Percentiles rank a stretch among this genome's conserved stretches.
phyloP scores from a whole-genome alignment of 2,329 filamentous ascomycete genomes.

The Trichoderma citrinoviride region DNA sequence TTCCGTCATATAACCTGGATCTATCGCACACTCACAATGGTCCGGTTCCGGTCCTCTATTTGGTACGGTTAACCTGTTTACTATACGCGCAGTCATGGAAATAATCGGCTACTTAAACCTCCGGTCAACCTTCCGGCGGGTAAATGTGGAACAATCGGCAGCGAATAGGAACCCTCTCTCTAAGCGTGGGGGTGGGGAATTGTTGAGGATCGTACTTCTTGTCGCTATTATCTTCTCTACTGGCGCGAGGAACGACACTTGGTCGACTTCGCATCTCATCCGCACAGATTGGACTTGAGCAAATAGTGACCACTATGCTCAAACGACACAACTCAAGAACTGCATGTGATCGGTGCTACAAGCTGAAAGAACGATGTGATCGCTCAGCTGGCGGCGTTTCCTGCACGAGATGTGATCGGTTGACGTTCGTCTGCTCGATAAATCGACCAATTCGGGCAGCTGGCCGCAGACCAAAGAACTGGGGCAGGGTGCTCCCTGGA shows the following conservation, averaged over 20 bases:
- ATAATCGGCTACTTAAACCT: not conserved
- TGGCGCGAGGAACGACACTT: too few species aligned
- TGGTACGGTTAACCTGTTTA: too few species aligned
- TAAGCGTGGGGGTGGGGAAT: too few species aligned
- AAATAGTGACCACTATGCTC: not conserved
- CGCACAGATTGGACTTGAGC: not conserved
- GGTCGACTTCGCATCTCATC: not conserved
- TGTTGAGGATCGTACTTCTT: not conserved
- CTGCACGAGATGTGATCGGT: not conserved
- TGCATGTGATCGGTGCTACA: not conserved
- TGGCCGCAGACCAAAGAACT: not conserved
- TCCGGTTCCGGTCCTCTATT: not conserved
- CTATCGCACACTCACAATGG: too few species aligned
- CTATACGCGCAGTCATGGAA: too few species aligned
- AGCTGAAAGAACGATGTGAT: not conserved
- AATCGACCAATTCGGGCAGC: not conserved
- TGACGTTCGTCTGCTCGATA: not conserved
- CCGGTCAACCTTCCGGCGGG: not conserved
- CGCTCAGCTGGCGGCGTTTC: not conserved
- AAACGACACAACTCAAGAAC: not conserved
- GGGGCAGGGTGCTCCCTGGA: not conserved
- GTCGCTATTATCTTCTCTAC: not conserved
- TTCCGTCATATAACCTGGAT: too few species aligned
- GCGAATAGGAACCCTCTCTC: too few species aligned
- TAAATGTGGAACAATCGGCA: not conserved